Base-by-base conservation (phyloP, 2,329 filamentous ascomycete genomes). In the Monosporascus sp. region DNA sequence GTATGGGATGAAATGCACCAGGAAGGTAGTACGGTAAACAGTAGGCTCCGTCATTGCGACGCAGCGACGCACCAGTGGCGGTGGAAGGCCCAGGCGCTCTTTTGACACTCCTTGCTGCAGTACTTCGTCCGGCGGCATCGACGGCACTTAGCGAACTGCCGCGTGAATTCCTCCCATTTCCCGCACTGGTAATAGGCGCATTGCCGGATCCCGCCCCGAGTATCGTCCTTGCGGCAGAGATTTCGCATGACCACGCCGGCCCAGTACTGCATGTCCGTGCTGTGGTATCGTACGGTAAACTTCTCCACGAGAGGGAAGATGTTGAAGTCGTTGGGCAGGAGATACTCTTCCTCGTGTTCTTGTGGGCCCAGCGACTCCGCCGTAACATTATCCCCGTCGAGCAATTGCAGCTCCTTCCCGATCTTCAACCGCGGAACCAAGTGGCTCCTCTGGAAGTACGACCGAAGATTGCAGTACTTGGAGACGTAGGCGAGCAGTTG, bases 61-160 rank as follows among this genome's bases (percentile, higher is more conserved):
- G 89, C 89, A 55, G 87, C 86, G 54, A 94, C 87, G 70, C 94
- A 99, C 94, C 94, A 99, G 74, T 97, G 95, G 56, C 94, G 86
- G 70, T 99, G 94, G 73, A 91, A 97, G 27, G 94, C 91, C 94
- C 94, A 99, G 9, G 94, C 95, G 63, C 90, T 95, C 78, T 97
- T 97, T 74, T 99, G 94, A 73, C 94, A 99, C 72, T 99, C 94
- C 74, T 99, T 99, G 81, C 92, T 97, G 85, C 94, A 99, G 76
- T 97, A 97, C 72, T 99, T 99, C 57, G 94, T 99, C 60, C 94
- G 86, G 63, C 94, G 86, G 75, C 94, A 99, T 60, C 94, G 87
- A 60, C 94, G 87, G 74, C 94, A 99, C 74, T 99, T 99, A 62
- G 94, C 94, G 71, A 99, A 99, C 69, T 99, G 93, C 57, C 94